Evolutionary conservation across 306 rosid species (phyloP).

Genomic region (Lotus japonicus): DNA sequence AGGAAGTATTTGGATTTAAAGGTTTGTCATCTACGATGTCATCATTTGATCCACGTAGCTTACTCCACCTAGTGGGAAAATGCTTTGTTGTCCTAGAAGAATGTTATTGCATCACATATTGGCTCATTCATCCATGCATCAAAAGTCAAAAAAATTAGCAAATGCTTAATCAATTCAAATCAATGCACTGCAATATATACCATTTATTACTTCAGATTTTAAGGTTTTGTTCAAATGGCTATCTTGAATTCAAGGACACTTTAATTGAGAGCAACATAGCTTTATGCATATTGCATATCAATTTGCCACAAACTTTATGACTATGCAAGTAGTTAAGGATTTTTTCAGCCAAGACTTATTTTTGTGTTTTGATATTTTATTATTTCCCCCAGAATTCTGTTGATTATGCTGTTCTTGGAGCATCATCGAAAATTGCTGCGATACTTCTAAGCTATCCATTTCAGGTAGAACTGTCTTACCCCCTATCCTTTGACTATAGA

Average conservation of each 20-base stretch:
- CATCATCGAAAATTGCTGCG: slow-evolving; percentile 45
- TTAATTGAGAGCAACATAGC: slow-evolving; percentile 10
- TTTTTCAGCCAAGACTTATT: neutral
- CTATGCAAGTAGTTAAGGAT: neutral
- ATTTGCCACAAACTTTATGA: neutral
- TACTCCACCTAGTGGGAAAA: neutral
- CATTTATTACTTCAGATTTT: too few species aligned
- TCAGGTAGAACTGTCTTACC: slow-evolving; percentile 45
- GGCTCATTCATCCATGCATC: neutral
- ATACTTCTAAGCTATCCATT: slow-evolving; percentile 83
- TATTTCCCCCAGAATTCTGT: slow-evolving; percentile 55
- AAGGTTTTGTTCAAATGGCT: too few species aligned
- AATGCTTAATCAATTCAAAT: neutral
- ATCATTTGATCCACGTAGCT: neutral
- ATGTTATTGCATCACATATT: neutral
- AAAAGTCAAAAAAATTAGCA: neutral
- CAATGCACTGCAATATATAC: neutral
- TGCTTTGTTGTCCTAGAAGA: neutral
- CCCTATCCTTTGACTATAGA: slow-evolving; percentile 2
- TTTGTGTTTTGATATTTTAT: neutral
- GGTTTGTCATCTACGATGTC: neutral
- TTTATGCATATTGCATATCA: slow-evolving; percentile 3
- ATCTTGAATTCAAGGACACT: slow-evolving; percentile 3
- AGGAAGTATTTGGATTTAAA: neutral
- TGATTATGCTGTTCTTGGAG: slow-evolving; percentile 86